Percentiles rank a stretch among this genome's conserved stretches.
Conservation (phyloP, 2,329 filamentous ascomycete genomes). For the Drechmeria coniospora region DNA sequence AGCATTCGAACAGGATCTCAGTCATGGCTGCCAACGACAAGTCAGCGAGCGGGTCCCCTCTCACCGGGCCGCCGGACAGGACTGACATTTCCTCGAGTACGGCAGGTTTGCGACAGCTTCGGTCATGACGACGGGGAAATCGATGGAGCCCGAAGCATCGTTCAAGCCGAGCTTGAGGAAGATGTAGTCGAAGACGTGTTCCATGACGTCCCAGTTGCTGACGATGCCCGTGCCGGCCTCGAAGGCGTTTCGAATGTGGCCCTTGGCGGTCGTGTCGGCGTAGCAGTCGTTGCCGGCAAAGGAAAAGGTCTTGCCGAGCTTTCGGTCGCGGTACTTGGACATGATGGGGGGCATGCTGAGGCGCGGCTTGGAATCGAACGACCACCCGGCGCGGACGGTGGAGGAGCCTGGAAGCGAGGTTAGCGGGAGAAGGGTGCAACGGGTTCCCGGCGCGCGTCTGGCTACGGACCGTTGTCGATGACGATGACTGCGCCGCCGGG, state of each 20-base stretch:
- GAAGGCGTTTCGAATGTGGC: conserved; percentile 81
- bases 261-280: conserved; percentile 80
- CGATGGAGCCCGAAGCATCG: conserved; percentile 55
- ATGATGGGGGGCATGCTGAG: conserved; percentile 76
- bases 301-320: conserved; percentile 77
- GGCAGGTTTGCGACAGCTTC: conserved; percentile 83
- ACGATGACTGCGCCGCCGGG: conserved; percentile 62
- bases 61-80: background rate
- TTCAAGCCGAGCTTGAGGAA: conserved; percentile 91
- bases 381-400: conserved; percentile 85
- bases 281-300: conserved; percentile 91
- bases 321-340: conserved; percentile 89
- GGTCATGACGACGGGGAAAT: conserved; percentile 84
- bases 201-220: conserved; percentile 96
- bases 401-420: conserved; percentile 52
- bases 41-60: conserved; percentile 7
- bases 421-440: no score
- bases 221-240: conserved; percentile 82
- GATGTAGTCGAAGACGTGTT: conserved; percentile 83
- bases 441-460: no score
- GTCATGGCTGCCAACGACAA: conserved; percentile 62
- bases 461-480: conserved; percentile 80
- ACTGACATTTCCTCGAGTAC: conserved; percentile 75
- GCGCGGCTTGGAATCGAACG: conserved; percentile 71
- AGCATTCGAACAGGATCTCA: conserved; percentile 93